Base-by-base conservation (phyloP, 2,329 filamentous ascomycete genomes). In the Malbranchea zuffiana region DNA sequence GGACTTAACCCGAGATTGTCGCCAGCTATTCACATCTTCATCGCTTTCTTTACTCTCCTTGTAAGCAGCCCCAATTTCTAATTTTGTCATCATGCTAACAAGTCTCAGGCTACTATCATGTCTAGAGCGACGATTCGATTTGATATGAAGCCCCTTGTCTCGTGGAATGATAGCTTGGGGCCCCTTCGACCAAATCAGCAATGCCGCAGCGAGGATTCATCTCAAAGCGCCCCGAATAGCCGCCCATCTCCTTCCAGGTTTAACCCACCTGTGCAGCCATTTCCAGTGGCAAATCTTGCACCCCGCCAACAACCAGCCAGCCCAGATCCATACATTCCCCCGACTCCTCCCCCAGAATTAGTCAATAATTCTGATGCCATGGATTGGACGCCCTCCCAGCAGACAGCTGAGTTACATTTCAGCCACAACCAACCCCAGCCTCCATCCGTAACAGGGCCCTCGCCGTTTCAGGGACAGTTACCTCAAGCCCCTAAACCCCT, bases 301-400 rank as follows among this genome's bases (percentile, higher is more conserved):
- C 45, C 52, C 37, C 47, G 35, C 11, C 51, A 35, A 21, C 39
- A 50, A 30, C n/a, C n/a, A n/a, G 42, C 49, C 13, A 43, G 44
- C 10, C 41, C 45, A 20, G 39, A 46, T 16, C 33, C 46, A n/a
- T 39, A 50, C 21, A 52, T 59, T 34, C 50, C 51, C 31, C 50
- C 57, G 13, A 61, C 60, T 13, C 59, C 57, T 34, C 59, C 60
- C 10, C 55, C 57, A 4, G 61, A 62, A 33, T 45, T 44, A 20
- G 47, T 48, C 8, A 42, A 47, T 17, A 50, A 53, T 23, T 45
- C 47, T 15, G 63, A 67, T 41, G 56, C 55, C 27, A 69, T 69
- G 66, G 66, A 69, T 42, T 69, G 66, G 66, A 63, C 62, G 21
- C 66, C 66, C n/a, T 62, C 64, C 23, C 55, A 61, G 26, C 52